Base-by-base conservation (phyloP, 257 asterid species). In the Schizonepeta tenuifolia region DNA sequence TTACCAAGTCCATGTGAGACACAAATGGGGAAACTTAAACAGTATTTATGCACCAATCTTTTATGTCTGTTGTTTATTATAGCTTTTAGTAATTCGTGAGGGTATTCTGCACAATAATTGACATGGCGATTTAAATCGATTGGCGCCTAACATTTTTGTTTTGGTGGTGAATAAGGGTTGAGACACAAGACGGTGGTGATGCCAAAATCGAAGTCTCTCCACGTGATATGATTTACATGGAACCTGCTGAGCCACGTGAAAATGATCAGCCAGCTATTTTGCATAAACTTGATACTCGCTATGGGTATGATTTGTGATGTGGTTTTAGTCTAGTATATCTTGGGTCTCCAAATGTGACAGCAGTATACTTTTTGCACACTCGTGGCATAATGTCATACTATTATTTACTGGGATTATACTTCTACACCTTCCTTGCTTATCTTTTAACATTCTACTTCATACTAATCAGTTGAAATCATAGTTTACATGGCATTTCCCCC, bases 161-260 rank as follows among this genome's bases (percentile, higher is more conserved):
- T 18, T 10, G 26, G 26, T 69, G 66, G 73, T 75, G 60, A 62
- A 69, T 67, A 85, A 85, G 99, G 98, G 98, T 84, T 74, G 98
- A 90, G 97, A 90, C 99, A 57, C 98, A 92, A 78, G 99, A 95
- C 68, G 96, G 96, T 10, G 99, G 99, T 73, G 99, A 95, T 90
- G 98, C 99, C 71, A 95, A 86, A 83, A 78, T 90, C 14, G 97
- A 95, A 68, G 90, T 87, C 74, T 95, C 96, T 78, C 99, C 99
- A 18, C 98, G 99, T 69, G 99, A 95, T 80, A 92, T 95, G 76
- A 78, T 95, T 77, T 95, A 90, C 81, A 77, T 92, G 36, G 93
- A 95, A 79, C 84, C 91, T 76, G 96, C 97, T 73, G 97, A 86
- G 81, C 83, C 86, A 69, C 87, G 75, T 59, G 90, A 82, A 77